Percentiles rank a stretch among this genome's conserved stretches.
Evolutionary conservation across 139 green algal genomes (phyloP).

Genomic region (Chlamydomonas applanata): DNA sequence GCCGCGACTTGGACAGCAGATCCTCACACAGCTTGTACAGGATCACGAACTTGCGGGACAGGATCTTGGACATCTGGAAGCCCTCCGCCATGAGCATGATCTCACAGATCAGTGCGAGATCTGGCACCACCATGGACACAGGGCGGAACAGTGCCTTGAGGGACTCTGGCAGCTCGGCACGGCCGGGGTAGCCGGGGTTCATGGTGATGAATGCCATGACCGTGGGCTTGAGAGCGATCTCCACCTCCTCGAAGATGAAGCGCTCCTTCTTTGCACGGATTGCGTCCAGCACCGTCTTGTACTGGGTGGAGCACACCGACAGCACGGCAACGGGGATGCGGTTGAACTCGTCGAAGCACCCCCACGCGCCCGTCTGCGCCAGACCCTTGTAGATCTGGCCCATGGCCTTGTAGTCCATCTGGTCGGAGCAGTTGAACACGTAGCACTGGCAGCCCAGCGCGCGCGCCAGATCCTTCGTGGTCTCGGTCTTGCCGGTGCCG

Average conservation of each 20-base stretch:
- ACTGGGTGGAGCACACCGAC: conserved; percentile 82
- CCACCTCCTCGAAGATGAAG: conserved; percentile 77
- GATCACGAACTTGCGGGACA: conserved; percentile 91
- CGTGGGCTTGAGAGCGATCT: conserved; percentile 63
- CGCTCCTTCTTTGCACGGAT: conserved; percentile 76
- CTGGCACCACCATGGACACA: conserved; percentile 90
- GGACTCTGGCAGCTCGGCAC: conserved; percentile 89
- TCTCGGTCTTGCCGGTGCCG: conserved; percentile 93
- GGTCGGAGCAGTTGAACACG: conserved; percentile 95
- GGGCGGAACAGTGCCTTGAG: conserved; percentile 89
- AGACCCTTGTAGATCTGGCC: conserved; percentile 91
- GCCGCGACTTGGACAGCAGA: conserved; percentile 80
- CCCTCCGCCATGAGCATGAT: conserved; percentile 97
- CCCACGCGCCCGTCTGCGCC: conserved; percentile 88
- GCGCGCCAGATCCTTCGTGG: conserved; percentile 85
- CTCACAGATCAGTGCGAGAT: conserved; percentile 90
- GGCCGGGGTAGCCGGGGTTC: conserved; percentile 88
- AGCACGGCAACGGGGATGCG: conserved; percentile 90
- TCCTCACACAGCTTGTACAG: conserved; percentile 93
- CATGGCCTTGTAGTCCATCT: conserved; percentile 94
- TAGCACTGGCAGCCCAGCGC: conserved; percentile 86
- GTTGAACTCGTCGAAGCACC: conserved; percentile 97
- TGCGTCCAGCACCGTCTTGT: conserved; percentile 93
- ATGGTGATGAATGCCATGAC: conserved; percentile 97
- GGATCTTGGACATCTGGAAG: conserved; percentile 84